A percentile compares a stretch with the other conserved stretches of the same genome.
phyloP scores from a whole-genome alignment of 2,329 filamentous ascomycete genomes.

The Stachybotrys echinatus region DNA sequence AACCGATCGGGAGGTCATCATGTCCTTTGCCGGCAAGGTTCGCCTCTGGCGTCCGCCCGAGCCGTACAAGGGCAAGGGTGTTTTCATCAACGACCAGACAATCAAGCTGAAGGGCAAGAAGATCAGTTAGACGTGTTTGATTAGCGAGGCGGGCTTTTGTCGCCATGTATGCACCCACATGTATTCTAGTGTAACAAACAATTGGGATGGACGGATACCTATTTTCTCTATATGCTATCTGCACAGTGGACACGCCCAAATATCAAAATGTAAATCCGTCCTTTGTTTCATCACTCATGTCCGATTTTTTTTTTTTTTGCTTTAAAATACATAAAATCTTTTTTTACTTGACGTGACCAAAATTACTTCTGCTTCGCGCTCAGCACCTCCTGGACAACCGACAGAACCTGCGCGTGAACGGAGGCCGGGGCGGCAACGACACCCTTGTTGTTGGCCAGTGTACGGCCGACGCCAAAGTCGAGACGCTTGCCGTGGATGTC shows the following conservation, averaged over 20 bases:
- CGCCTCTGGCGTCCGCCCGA: slow-evolving; percentile 85
- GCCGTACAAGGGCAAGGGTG: slow-evolving; percentile 99
- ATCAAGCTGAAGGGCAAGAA: slow-evolving; percentile 99
- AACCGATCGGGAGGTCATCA: slow-evolving; percentile 77
- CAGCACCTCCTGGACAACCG: slow-evolving; percentile 77
- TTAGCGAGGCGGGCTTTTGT: neutral
- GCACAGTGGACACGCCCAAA: neutral
- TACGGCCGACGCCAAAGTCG: slow-evolving; percentile 83
- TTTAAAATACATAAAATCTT: slow-evolving; percentile 1
- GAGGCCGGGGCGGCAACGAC: slow-evolving; percentile 80
- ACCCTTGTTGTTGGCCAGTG: slow-evolving; percentile 84
- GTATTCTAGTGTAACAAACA: slow-evolving; percentile 2
- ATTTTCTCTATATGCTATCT: neutral
- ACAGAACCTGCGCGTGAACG: slow-evolving; percentile 71
- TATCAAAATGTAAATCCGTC: neutral
- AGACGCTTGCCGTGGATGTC: slow-evolving; percentile 81
- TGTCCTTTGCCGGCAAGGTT: slow-evolving; percentile 86
- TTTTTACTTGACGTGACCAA: slow-evolving; percentile 1
- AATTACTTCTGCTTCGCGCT: slow-evolving; percentile 22
- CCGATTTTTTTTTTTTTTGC: slow-evolving; percentile 8
- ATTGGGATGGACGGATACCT: neutral
- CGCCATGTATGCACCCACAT: neutral
- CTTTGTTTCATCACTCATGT: neutral
- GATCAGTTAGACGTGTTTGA: slow-evolving; percentile 61
- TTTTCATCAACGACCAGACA: slow-evolving; percentile 96